These are phyloP conservation scores for Cytospora paraplurivora DNA, from an alignment of 2,329 filamentous ascomycete species.

Conservation along the genomic window DNA sequence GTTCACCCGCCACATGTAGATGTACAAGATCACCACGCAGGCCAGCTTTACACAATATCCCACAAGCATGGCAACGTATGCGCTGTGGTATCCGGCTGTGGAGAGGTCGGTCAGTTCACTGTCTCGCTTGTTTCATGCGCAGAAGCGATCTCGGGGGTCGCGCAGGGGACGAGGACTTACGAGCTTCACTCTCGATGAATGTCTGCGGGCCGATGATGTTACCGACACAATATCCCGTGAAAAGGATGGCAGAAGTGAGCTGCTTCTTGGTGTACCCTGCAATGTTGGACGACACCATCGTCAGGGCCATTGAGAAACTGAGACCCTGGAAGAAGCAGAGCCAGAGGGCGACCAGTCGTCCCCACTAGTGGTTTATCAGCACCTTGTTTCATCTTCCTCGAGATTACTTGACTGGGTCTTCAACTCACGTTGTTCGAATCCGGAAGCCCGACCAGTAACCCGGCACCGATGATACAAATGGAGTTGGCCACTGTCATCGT, in stretches of 20 bases:
- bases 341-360: slow-evolving; percentile 59
- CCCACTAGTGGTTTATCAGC: slow-evolving; percentile 45
- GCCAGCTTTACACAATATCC: slow-evolving; percentile 37
- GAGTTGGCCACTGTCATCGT: slow-evolving; percentile 59
- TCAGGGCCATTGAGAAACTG: slow-evolving; percentile 38
- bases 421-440: slow-evolving; percentile 45
- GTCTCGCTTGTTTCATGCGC: not conserved
- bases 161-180: slow-evolving; percentile 38
- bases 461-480: slow-evolving; percentile 57
- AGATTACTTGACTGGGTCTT: too few species aligned
- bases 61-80: slow-evolving; percentile 39
- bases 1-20: slow-evolving; percentile 37
- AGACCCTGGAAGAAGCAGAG: slow-evolving; percentile 43
- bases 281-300: slow-evolving; percentile 39
- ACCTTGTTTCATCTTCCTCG: not conserved
- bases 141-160: too few species aligned
- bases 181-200: slow-evolving; percentile 42
- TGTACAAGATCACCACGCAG: slow-evolving; percentile 34
- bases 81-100: slow-evolving; percentile 37
- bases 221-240: slow-evolving; percentile 38
- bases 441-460: slow-evolving; percentile 53
- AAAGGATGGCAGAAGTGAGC: slow-evolving; percentile 36
- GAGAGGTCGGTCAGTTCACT: not conserved
- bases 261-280: slow-evolving; percentile 41
- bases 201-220: slow-evolving; percentile 40